Evolutionary conservation across 345 rosid species (phyloP), one percentile per base, ranked within the genome.

Genomic region (Alliaria petiolata): DNA sequence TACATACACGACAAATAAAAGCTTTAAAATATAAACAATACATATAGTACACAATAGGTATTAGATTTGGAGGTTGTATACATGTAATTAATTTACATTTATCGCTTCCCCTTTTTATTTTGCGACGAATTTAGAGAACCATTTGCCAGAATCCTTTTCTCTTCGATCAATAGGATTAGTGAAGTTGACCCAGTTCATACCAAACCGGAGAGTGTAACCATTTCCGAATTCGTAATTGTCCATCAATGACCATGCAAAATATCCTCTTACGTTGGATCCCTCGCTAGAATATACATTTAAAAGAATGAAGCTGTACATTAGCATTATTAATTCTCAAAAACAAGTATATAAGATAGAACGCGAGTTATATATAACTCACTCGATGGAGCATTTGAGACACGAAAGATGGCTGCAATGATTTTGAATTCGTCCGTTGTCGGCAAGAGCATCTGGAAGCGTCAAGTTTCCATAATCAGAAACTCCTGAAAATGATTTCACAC

Each of bases 51-150:
- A 65, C 55, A 49, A 20, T 8, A n/a, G 55, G 14, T 36, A 50
- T 33, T 28, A 65, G n/a, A 67, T 40, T 5, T 17, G 5, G 51
- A 67, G 7, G 50, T 40, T 25, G 16, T 6, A 40, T 46, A 42
- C 30, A 53, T 11, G 10, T 8, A 43, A 5, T 6, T 19, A 67
- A n/a, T 33, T 10, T 55, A 44, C 43, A 14, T 55, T 4, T 8
- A 14, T 33, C 8, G 25, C n/a, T 22, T 22, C 25, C 25, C 25
- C 25, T 22, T 22, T 22, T 22, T 22, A 22, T 22, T 47, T 14
- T 12, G 56, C 45, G 70, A 77, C 54, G 74, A 78, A 76, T 36
- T 17, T 85, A 53, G 79, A 80, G 33, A 65, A 80, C 75, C 77
- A 69, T 61, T 70, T 50, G 22, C 72, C 77, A 8, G 70, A 72